Evolutionary conservation across 345 rosid genomes (phyloP).

Genomic region (Hibiscus syriacus): DNA sequence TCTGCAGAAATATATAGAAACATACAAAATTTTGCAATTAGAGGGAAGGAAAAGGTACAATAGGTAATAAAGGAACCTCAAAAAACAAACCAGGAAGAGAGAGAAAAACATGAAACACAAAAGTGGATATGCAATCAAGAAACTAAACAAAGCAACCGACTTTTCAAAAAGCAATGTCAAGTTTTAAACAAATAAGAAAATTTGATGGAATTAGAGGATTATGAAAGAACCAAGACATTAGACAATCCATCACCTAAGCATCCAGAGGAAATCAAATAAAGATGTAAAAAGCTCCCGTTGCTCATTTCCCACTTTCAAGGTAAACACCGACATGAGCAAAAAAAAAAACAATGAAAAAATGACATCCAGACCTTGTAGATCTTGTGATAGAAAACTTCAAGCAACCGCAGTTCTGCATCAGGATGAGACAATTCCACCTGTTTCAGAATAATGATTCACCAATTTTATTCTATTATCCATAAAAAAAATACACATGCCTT

Average conservation of each 20-base stretch:
- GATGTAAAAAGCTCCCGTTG: background rate
- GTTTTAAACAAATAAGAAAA: background rate
- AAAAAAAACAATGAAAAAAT: background rate
- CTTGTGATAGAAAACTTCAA: conserved; percentile 90
- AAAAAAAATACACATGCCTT: background rate
- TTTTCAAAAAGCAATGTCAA: background rate
- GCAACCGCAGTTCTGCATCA: conserved; percentile 82
- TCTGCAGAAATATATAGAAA: conserved; percentile 36
- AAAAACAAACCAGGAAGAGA: background rate
- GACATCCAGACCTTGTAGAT: conserved; percentile 71
- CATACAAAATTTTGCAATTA: background rate
- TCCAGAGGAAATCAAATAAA: background rate
- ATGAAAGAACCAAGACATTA: background rate
- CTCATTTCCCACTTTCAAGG: background rate
- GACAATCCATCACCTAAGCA: background rate
- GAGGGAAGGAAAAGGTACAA: background rate
- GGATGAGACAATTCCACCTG: conserved; percentile 95
- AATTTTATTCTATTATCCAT: background rate
- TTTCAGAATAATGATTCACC: conserved; percentile 7
- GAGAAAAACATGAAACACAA: background rate
- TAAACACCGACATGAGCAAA: background rate
- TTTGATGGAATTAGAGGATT: background rate
- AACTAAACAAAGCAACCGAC: background rate
- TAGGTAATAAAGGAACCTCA: background rate
- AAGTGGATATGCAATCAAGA: background rate